Evolutionary conservation across 768 basidiomycete genomes (phyloP), one percentile per base, ranked within the genome.

Genomic region (Serendipita indica): DNA sequence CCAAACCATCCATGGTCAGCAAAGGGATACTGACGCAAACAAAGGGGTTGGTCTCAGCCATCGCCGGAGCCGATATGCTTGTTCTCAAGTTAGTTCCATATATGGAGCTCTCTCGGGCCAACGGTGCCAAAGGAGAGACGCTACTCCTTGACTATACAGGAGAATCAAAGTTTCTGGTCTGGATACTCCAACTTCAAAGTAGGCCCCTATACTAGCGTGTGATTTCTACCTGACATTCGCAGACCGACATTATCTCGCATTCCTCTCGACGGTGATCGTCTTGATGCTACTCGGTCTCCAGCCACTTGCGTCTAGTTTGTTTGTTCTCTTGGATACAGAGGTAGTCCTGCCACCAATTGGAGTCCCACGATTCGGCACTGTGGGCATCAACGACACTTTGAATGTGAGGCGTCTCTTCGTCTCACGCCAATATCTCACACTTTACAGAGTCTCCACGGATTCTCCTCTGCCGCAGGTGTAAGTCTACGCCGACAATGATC

Each of bases 71-170:
- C 18, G 41, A 43, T 25, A 18, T n/a, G 22, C 32, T 54, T 18
- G 7, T 54, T 13, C 22, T 54, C 22, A 54, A 54, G 25, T 25
- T 54, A 28, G 49, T 54, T 4, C 49, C 49, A 7, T 54, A 22
- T 28, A 33, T 54, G 32, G 49, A 54, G 10, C 32, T 54, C 10
- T n/a, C 10, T 4, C 22, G 16, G 10, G 25, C 20, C 12, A 54
- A 54, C 16, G 49, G 49, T 27, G 49, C 49, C 10, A 27, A 27
- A 54, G 49, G 49, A 10, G 49, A 54, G 12, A 54, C 49, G 10
- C 49, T 54, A 18, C 22, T 54, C n/a, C n/a, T 54, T 18, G 49
- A 54, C 49, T 54, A 54, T 54, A 54, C 49, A 4, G 49, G 49
- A 54, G 32, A 28, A 7, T 28, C 49, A 7, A 54, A 54, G 25